Evolutionary conservation across 2,329 filamentous ascomycete species (phyloP).

Genomic region (Xylaria sp.): DNA sequence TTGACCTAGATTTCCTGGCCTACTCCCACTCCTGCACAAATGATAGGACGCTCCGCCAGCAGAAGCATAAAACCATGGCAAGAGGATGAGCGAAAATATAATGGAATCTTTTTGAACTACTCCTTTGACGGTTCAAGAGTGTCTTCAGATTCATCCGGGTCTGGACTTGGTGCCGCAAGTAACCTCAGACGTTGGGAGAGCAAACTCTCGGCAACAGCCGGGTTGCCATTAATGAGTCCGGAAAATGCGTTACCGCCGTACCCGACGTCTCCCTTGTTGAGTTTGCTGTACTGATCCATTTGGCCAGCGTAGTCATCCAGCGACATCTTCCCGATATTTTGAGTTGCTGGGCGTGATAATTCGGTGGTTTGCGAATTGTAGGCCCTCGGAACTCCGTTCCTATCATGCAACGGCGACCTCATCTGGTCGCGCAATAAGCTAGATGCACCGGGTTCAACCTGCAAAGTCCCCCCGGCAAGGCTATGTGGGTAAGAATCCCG

Average conservation of each 20-base stretch:
- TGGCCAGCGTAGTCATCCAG: conserved; percentile 19
- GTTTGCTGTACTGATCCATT: conserved; percentile 56
- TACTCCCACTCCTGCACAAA: background rate
- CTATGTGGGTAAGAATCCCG: conserved; percentile 26
- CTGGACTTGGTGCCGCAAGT: conserved; percentile 45
- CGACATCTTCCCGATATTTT: conserved; percentile 32
- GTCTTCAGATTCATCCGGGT: background rate
- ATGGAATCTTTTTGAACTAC: background rate
- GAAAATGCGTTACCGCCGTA: conserved; percentile 55
- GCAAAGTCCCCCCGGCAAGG: conserved; percentile 32
- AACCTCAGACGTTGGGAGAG: conserved; percentile 64
- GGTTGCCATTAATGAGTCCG: conserved; percentile 34
- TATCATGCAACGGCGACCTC: conserved; percentile 31
- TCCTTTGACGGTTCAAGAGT: background rate
- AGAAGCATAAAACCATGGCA: background rate
- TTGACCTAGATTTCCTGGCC: background rate
- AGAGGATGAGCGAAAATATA: background rate
- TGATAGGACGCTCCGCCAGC: background rate
- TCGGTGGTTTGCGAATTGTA: conserved; percentile 7
- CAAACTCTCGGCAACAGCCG: conserved; percentile 56
- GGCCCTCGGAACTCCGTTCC: conserved; percentile 13
- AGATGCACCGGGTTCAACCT: conserved; percentile 50
- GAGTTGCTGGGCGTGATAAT: conserved; percentile 32
- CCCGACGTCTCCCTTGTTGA: conserved; percentile 58
- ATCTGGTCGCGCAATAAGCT: conserved; percentile 32